phyloP scores from a whole-genome alignment of 805 yeast species.

The Hanseniaspora nectarophila region DNA sequence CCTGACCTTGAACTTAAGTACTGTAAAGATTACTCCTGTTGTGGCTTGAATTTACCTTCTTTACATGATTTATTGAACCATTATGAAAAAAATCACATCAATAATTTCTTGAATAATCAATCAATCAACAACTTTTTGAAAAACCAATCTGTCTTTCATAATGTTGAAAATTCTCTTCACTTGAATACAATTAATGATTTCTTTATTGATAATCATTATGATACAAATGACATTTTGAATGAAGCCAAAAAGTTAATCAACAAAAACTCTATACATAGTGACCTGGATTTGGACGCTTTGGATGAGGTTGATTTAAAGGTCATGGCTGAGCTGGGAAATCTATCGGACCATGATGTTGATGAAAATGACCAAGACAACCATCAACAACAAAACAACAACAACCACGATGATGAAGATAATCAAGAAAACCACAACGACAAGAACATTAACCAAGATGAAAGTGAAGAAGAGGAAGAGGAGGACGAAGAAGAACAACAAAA shows the following conservation, averaged over 20 bases:
- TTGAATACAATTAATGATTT: slow-evolving; percentile 13
- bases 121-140: slow-evolving; percentile 27
- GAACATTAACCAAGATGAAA: neutral
- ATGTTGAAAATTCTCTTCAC: slow-evolving; percentile 1
- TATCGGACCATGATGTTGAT: neutral
- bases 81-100: slow-evolving; percentile 89
- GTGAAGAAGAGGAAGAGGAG: slow-evolving; percentile 1
- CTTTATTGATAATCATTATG: neutral
- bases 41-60: slow-evolving; percentile 86
- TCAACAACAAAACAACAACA: neutral
- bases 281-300: slow-evolving; percentile 13
- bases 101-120: neutral
- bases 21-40: slow-evolving; percentile 92
- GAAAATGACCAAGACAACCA: slow-evolving; percentile 1
- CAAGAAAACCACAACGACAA: neutral
- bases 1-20: slow-evolving; percentile 92
- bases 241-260: neutral
- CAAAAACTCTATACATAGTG: slow-evolving; percentile 8
- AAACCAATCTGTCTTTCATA: neutral
- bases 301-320: slow-evolving; percentile 14
- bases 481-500: neutral
- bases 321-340: slow-evolving; percentile 13
- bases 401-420: slow-evolving; percentile 3
- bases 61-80: slow-evolving; percentile 86
- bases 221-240: neutral